Percentiles rank a stretch among this genome's conserved stretches.
These are phyloP conservation scores for Heterobasidion annosum DNA, from an alignment of 1,284 basidiomycete species.

Conservation along the genomic window DNA sequence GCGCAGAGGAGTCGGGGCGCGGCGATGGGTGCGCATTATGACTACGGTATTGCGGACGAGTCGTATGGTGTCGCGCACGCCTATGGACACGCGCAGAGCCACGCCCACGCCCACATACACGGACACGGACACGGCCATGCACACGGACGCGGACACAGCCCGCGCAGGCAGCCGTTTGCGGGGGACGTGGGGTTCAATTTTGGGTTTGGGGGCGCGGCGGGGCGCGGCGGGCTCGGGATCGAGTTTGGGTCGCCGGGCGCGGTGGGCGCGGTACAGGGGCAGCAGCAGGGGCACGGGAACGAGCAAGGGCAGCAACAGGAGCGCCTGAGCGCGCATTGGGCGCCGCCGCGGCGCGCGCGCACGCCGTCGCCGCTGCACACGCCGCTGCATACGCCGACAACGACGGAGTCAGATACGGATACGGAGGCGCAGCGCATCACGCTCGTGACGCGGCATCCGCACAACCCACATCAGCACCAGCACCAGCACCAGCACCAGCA, in stretches of 20 bases:
- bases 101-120: background rate
- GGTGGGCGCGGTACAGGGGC: background rate
- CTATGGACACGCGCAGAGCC: too few relatives aligned
- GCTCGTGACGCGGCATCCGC: slow-evolving; percentile 3
- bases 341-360: too few relatives aligned
- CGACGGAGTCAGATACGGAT: slow-evolving; percentile 5
- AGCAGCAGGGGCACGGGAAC: background rate
- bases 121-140: background rate
- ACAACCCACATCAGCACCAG: slow-evolving; percentile 2
- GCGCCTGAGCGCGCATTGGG: too few relatives aligned
- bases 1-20: too few relatives aligned
- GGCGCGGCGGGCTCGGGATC: background rate
- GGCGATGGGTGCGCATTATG: too few relatives aligned
- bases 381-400: too few relatives aligned
- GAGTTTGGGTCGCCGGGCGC: background rate
- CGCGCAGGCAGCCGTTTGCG: background rate
- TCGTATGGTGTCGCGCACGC: too few relatives aligned
- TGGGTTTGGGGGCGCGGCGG: background rate
- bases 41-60: too few relatives aligned
- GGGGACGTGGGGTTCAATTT: background rate
- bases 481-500: slow-evolving; percentile 8
- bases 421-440: slow-evolving; percentile 8
- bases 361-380: too few relatives aligned
- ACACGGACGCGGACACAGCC: background rate
- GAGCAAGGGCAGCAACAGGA: background rate